Evolutionary conservation across 371 early-diverging fungal genomes (phyloP), one percentile per base, ranked within the genome.

Genomic region (Apophysomyces ossiformis): DNA sequence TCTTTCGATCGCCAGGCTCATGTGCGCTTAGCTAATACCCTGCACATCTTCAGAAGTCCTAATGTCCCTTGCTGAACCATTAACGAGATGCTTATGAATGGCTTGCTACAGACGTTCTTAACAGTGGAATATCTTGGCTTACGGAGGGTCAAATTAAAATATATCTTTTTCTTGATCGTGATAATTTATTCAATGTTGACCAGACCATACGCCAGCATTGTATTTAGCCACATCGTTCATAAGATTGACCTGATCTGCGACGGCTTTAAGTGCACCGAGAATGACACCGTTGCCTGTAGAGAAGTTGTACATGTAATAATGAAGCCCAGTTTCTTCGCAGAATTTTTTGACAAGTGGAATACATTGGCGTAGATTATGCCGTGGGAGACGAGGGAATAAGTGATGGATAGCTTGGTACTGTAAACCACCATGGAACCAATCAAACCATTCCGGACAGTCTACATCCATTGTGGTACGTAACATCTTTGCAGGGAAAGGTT

Each of bases 381-480:
- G 85, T 7, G 98, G 97, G 21, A 96, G 72, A 54, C 97, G 87
- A 18, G 98, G 98, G 79, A 93, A 98, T 44, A 98, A 77, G 75
- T 98, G 98, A 77, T 98, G 98, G 37, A 91, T 92, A n/a, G 92
- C 92, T 79, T 98, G 98, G 83, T 92, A 98, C 74, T 96, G 96
- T 32, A 97, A 83, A 5, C 97, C 98, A 59, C 98, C 98, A 67
- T 98, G 98, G 83, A 96, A 93, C 96, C 96, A 97, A 72, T 98
- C 97, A 46, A 98, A 66, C 93, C 93, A 96, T 66, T 76, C 78
- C 9, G 97, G 94, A 78, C 98, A 98, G 65, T 95, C 94, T 0
- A 97, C 94, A 78, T 98, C 96, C 95, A 97, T 96, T n/a, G 95
- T 95, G 0, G 98, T 98, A 59, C 97, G 87, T 38, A 96, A 78